Evolutionary conservation across 2,329 filamentous ascomycete genomes (phyloP).

Genomic region (Nigrospora osmanthi): DNA sequence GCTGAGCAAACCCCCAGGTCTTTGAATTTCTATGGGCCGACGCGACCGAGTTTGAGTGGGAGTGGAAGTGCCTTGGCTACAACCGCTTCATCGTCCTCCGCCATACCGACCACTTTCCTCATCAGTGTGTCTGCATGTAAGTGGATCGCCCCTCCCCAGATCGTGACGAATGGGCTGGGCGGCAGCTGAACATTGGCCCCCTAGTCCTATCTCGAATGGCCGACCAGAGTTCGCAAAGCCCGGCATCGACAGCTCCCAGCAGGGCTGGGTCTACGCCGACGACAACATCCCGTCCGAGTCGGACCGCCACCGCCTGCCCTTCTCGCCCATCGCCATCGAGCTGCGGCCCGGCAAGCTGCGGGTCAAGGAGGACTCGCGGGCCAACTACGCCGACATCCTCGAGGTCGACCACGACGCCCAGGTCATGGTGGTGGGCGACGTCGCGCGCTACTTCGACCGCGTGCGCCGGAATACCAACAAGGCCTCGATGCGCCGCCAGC

Average conservation of each 20-base stretch:
- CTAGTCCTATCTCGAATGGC: slow-evolving; percentile 24
- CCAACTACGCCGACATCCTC: slow-evolving; percentile 27
- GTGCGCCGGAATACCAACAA: slow-evolving; percentile 28
- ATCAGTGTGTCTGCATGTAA: slow-evolving; percentile 27
- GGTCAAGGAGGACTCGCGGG: slow-evolving; percentile 25
- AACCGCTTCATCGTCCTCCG: slow-evolving; percentile 27
- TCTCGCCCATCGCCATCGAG: slow-evolving; percentile 24
- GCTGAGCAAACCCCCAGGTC: slow-evolving; percentile 14
- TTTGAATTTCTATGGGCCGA: slow-evolving; percentile 31
- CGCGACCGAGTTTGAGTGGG: slow-evolving; percentile 25
- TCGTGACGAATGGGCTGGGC: background rate
- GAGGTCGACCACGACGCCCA: slow-evolving; percentile 26
- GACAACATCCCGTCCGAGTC: slow-evolving; percentile 19
- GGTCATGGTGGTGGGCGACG: slow-evolving; percentile 26
- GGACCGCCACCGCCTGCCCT: slow-evolving; percentile 19
- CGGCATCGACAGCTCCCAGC: slow-evolving; percentile 25
- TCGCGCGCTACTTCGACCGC: slow-evolving; percentile 26
- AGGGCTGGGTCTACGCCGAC: slow-evolving; percentile 24
- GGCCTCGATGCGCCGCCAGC: slow-evolving; percentile 26
- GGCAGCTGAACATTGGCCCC: background rate
- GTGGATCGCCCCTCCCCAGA: slow-evolving; percentile 5
- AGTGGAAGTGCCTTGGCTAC: slow-evolving; percentile 29
- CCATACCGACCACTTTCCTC: slow-evolving; percentile 26
- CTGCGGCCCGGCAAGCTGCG: slow-evolving; percentile 22
- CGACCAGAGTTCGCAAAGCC: slow-evolving; percentile 26